Conservation (phyloP, 306 rosid genomes). For the Oemleria cerasiformis region DNA sequence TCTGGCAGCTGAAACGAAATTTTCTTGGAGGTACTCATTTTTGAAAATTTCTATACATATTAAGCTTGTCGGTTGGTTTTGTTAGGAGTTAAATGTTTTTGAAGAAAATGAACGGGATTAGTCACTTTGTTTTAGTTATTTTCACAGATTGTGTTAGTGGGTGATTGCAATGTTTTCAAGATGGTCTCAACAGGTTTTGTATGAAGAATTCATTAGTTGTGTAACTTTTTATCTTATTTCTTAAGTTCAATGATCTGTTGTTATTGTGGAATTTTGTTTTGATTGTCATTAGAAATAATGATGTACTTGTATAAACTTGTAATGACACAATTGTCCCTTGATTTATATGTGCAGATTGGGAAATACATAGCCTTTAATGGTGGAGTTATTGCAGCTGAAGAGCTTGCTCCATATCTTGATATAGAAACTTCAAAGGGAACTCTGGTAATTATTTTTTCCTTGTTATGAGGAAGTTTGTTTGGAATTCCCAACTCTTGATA, state of each 20-base stretch:
- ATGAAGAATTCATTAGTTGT: constrained; percentile 39
- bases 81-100: background rate
- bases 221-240: background rate
- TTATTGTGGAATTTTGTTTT: background rate
- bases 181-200: constrained; percentile 78
- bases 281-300: background rate
- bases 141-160: constrained; percentile 8
- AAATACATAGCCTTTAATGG: constrained; percentile 88
- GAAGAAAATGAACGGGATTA: background rate
- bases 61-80: background rate
- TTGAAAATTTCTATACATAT: no score
- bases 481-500: background rate
- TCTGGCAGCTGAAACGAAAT: constrained; percentile 84
- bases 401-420: constrained; percentile 93
- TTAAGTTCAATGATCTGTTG: background rate
- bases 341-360: constrained; percentile 67
- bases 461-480: background rate
- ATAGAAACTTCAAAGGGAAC: constrained; percentile 44
- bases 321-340: background rate
- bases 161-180: constrained; percentile 51
- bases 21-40: constrained; percentile 66
- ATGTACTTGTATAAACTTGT: background rate
- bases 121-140: constrained; percentile 12
- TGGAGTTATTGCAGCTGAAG: constrained; percentile 96
- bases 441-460: constrained; percentile 38